Evolutionary conservation across 805 yeast genomes (phyloP).

Genomic region (Ogataea glucozyma): DNA sequence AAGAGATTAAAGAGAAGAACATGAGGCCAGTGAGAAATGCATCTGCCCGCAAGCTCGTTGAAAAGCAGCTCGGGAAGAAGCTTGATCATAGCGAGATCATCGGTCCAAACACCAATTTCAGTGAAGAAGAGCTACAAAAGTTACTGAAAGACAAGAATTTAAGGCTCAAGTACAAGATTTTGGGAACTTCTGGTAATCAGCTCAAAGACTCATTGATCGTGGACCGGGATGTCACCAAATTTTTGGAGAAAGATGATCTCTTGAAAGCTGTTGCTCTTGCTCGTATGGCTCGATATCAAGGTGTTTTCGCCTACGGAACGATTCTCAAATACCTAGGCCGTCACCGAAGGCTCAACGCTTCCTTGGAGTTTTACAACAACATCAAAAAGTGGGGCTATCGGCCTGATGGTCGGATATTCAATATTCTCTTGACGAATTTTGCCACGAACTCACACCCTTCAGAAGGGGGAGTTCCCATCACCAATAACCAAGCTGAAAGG

Average conservation of each 20-base stretch:
- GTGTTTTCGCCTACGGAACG: slow-evolving; percentile 64
- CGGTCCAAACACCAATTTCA: slow-evolving; percentile 28
- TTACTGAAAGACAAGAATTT: slow-evolving; percentile 36
- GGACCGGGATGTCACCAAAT: slow-evolving; percentile 51
- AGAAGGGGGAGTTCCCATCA: slow-evolving; percentile 21
- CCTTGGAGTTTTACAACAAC: slow-evolving; percentile 51
- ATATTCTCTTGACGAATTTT: slow-evolving; percentile 48
- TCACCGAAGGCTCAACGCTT: slow-evolving; percentile 45
- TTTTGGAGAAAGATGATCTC: slow-evolving; percentile 49
- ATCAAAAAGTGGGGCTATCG: slow-evolving; percentile 64
- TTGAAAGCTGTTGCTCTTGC: slow-evolving; percentile 47
- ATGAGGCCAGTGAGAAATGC: slow-evolving; percentile 26
- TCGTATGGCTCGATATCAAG: slow-evolving; percentile 37
- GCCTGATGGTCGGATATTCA: slow-evolving; percentile 48
- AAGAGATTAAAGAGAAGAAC: slow-evolving; percentile 22
- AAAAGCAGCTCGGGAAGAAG: slow-evolving; percentile 21
- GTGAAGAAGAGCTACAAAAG: slow-evolving; percentile 28
- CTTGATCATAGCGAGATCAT: slow-evolving; percentile 21
- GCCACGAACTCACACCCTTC: slow-evolving; percentile 32
- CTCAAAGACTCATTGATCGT: slow-evolving; percentile 59
- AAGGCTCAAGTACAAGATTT: slow-evolving; percentile 49
- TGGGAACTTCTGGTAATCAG: slow-evolving; percentile 62
- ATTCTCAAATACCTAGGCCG: slow-evolving; percentile 51
- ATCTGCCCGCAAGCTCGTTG: slow-evolving; percentile 31
- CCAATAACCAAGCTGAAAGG: slow-evolving; percentile 37